Base-by-base conservation (phyloP, 108 stramenopile species). In the Cylindrotheca closterium region DNA sequence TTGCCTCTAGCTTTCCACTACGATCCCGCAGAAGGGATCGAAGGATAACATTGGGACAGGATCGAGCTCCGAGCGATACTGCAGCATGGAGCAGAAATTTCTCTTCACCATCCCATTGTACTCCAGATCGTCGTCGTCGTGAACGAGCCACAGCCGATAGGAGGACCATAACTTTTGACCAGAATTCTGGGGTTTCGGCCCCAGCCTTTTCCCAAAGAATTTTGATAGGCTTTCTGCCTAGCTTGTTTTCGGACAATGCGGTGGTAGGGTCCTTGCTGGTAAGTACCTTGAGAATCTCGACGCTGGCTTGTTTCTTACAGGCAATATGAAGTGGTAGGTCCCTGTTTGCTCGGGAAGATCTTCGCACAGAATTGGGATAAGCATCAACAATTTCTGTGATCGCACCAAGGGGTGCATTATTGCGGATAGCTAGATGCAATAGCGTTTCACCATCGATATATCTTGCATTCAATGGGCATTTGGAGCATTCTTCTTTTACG, bases 301-400 rank as follows among this genome's bases (percentile, higher is more conserved):
- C 24, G 45, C 10, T 21, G 5, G 55, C 63, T 51, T 68, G 65
- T 34, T 65, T 68, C 15, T 47, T 60, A 49, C 71, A 79, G 15
- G 71, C 71, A 4, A 79, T 42, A 34, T 72, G 71, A 5, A 79
- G 30, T 12, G 78, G 78, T 30, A 79, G 50, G 24, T 79, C 71
- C 25, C 32, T 34, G 66, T 71, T 48, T 0, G 67, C 67, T 0
- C 57, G 30, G 29, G 49, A 58, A 5, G 60, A 34, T 22, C 52
- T 31, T 18, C 2, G 23, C 0, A 64, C 24, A 4, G 58, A 60
- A 1, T 48, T 29, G 0, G 78, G 78, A 30, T 62, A 54, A n/a
- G 71, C 67, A n/a, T 55, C 30, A 19, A 68, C 22, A 26, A 79
- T 51, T 2, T 66, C 70, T 47, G 23, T 27, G 12, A 79, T 37